Percentiles rank a stretch among this genome's conserved stretches.
phyloP scores from a whole-genome alignment of 306 rosid genomes.

The Lathyrus oleraceus region DNA sequence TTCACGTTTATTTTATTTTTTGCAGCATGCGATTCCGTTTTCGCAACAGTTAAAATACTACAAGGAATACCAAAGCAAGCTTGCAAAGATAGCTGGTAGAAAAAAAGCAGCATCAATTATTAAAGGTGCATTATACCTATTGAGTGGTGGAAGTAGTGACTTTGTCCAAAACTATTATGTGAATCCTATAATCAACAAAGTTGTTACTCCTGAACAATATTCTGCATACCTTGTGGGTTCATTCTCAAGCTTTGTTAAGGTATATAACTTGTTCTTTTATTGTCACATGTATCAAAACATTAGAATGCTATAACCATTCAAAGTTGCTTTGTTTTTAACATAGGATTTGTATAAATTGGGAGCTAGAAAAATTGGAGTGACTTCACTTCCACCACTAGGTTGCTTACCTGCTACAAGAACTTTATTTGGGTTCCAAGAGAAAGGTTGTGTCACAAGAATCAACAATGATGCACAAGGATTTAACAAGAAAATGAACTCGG shows the following conservation, averaged over 20 bases:
- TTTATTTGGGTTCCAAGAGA: conserved; percentile 58
- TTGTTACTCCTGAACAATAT: conserved; percentile 75
- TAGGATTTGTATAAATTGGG: conserved; percentile 77
- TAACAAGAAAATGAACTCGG: conserved; percentile 66
- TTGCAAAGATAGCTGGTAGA: conserved; percentile 74
- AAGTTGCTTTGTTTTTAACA: conserved; percentile 29
- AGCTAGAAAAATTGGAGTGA: conserved; percentile 89
- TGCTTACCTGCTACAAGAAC: conserved; percentile 80
- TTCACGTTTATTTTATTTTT: neutral
- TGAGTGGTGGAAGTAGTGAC: conserved; percentile 89
- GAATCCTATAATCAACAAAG: conserved; percentile 67
- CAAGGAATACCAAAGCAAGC: conserved; percentile 82
- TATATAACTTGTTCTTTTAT: conserved; percentile 16
- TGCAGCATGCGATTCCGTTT: conserved; percentile 90
- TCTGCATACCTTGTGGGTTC: conserved; percentile 46
- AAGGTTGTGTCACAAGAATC: conserved; percentile 67
- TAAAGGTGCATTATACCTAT: conserved; percentile 66
- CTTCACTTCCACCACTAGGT: conserved; percentile 92
- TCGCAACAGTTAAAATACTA: conserved; percentile 66
- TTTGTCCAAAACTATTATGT: conserved; percentile 87
- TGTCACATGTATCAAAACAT: too few relatives aligned
- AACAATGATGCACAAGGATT: conserved; percentile 76
- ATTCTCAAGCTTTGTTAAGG: conserved; percentile 70
- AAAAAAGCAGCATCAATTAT: conserved; percentile 66
- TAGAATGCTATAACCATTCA: too few relatives aligned